Evolutionary conservation across 495 filamentous ascomycete genomes (phyloP).

Genomic region (Talaromyces thailandensis): DNA sequence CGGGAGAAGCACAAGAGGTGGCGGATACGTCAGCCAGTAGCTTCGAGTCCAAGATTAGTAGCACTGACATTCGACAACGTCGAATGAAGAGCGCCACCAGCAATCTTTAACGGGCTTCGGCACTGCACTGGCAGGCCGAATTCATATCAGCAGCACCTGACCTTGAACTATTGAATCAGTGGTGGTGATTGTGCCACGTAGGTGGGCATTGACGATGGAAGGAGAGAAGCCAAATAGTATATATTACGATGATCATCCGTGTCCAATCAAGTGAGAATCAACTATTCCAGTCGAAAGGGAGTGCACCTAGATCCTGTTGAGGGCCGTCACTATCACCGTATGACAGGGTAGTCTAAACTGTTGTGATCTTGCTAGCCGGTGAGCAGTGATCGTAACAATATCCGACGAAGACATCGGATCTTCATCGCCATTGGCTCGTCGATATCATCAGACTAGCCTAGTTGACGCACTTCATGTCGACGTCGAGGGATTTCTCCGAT

Average conservation of each 20-base stretch:
- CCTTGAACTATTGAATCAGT: not conserved
- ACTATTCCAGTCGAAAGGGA: not conserved
- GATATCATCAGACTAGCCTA: not conserved
- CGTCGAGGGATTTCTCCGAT: not conserved
- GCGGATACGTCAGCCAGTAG: constrained; percentile 25
- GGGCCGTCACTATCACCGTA: not conserved
- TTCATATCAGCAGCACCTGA: not conserved
- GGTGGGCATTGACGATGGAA: not conserved
- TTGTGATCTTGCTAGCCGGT: not conserved
- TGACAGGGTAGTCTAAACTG: not conserved
- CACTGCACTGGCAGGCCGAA: not conserved
- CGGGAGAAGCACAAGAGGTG: constrained; percentile 44
- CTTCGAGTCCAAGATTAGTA: constrained; percentile 84
- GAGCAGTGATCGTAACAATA: not conserved
- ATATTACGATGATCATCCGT: not conserved
- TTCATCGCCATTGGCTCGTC: not conserved
- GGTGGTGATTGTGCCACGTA: constrained; percentile 7
- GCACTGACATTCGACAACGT: constrained; percentile 58
- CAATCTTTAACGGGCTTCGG: constrained; percentile 7
- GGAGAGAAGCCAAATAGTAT: not conserved
- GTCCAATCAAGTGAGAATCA: not conserved
- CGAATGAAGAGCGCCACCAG: constrained; percentile 32
- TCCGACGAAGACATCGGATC: not conserved
- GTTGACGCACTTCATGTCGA: not conserved
- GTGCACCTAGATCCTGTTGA: no score